Base-by-base conservation (phyloP, 768 basidiomycete genomes). In the Calocybe indica region DNA sequence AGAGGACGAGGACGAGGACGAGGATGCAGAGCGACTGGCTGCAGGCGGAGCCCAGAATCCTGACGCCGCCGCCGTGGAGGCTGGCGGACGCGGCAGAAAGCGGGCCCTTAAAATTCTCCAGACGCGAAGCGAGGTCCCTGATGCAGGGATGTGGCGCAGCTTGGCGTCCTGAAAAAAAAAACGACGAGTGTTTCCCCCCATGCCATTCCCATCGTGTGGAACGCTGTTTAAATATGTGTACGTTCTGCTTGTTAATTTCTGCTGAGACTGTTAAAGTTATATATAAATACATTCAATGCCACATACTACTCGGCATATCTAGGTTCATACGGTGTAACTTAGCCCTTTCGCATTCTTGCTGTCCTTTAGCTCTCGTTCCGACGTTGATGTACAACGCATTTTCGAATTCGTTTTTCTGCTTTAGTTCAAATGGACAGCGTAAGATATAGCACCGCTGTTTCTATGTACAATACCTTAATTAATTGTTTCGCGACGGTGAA, bases 111-210 rank as follows among this genome's bases (percentile, higher is more conserved):
- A 72, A 65, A 91, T 91, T 43, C 66, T 90, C 43, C 75, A 88
- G 59, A 78, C 79, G 14, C 75, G 85, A 42, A 84, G 78, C 53
- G 74, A 78, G 62, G 53, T 89, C 22, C 88, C 88, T 2, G 75
- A 74, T 50, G 75, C 74, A 48, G 83, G 86, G 34, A 88, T 89
- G 86, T 90, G 86, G 86, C 74, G 85, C 57, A 90, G 88, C 68
- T 67, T 90, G 56, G 86, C 82, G 22, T 6, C 32, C 13, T 36
- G 35, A 37, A 45, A 12, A n/a, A 40, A 46, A 45, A n/a, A n/a
- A n/a, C 34, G 37, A 48, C 7, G 43, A 43, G 11, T 35, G 39
- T 46, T 45, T 46, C 41, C 43, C 41, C 43, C 22, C 22, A 22
- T 22, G 22, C 22, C 22, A 22, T 22, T 22, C 4, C 22, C 22